A percentile compares a stretch with the other conserved stretches of the same genome.
Conservation (phyloP, 2,329 filamentous ascomycete species). For the Aspergillus japonicus region DNA sequence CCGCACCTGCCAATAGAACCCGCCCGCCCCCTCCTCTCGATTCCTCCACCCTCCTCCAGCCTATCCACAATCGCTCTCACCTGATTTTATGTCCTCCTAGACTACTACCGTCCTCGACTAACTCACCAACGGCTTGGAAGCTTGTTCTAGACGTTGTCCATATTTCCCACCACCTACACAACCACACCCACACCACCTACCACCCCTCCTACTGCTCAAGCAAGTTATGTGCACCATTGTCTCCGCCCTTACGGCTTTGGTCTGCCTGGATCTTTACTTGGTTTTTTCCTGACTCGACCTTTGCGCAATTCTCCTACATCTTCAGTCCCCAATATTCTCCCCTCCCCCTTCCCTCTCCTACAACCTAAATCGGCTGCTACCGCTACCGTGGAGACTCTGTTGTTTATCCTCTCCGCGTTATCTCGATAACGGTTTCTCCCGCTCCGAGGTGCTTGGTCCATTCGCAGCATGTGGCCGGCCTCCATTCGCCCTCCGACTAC, state of each 20-base stretch:
- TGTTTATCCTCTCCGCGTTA: not conserved
- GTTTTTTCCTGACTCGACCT: conserved; percentile 13
- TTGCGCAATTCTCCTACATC: conserved; percentile 5
- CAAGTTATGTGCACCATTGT: conserved; percentile 21
- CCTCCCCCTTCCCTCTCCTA: not conserved
- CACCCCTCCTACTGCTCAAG: conserved; percentile 3
- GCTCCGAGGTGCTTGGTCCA: conserved; percentile 11
- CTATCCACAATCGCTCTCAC: conserved; percentile 12
- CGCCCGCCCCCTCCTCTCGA: not conserved
- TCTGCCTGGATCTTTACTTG: conserved; percentile 15
- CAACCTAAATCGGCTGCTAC: not conserved
- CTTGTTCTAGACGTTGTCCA: conserved; percentile 26
- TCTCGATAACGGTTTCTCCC: conserved; percentile 1
- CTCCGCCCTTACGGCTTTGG: conserved; percentile 15
- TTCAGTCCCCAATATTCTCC: not conserved
- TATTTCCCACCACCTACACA: conserved; percentile 12
- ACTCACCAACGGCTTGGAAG: conserved; percentile 13
- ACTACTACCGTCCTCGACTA: conserved; percentile 7
- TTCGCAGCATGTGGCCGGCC: conserved; percentile 37
- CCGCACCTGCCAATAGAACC: conserved; percentile 1
- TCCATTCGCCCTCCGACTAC: conserved; percentile 32
- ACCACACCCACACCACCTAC: conserved; percentile 1
- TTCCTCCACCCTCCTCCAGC: not conserved
- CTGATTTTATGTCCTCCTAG: conserved; percentile 12
- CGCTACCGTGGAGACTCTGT: conserved; percentile 5